Evolutionary conservation across 129 eudicot genomes (phyloP), one percentile per base, ranked within the genome.

Genomic region (Tagetes erecta): DNA sequence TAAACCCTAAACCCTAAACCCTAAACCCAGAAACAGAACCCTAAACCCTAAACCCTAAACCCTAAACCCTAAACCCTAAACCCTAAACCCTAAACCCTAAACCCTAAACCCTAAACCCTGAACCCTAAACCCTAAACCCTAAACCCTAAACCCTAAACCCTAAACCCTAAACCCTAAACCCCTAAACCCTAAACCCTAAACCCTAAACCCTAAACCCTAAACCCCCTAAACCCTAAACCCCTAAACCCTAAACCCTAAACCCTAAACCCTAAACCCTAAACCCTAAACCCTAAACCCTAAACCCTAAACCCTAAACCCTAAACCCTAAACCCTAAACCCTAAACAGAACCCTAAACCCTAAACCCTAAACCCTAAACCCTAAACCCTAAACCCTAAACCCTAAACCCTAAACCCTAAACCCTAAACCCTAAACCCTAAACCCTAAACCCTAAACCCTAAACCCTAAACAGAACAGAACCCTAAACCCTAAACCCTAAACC

Each of bases 261-360:
- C 57, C 57, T 51, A 51, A 51, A 51, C 57, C 57, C 57, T 51
- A 51, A 51, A 51, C 57, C 57, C 57, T 51, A 51, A 51, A 51
- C 57, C 57, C 57, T 51, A n/a, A n/a, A n/a, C n/a, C n/a, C n/a
- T n/a, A n/a, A n/a, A n/a, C n/a, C n/a, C n/a, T n/a, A n/a, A n/a
- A n/a, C n/a, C n/a, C n/a, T n/a, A n/a, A 51, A 51, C 14, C 57
- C 57, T 9, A 51, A 51, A 51, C 57, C 57, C 57, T 51, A 51
- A 51, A 51, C 57, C 57, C 57, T 51, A 51, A 51, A 51, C 57
- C 57, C 57, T 51, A 51, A 51, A n/a, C 57, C 57, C 57, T 51
- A 51, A 51, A 51, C 57, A 8, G 12, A 51, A 51, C 57, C 57
- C n/a, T n/a, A n/a, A n/a, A n/a, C n/a, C n/a, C n/a, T n/a, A n/a